Conservation (phyloP, 1,284 basidiomycete species). For the Trichosporon sp. region DNA sequence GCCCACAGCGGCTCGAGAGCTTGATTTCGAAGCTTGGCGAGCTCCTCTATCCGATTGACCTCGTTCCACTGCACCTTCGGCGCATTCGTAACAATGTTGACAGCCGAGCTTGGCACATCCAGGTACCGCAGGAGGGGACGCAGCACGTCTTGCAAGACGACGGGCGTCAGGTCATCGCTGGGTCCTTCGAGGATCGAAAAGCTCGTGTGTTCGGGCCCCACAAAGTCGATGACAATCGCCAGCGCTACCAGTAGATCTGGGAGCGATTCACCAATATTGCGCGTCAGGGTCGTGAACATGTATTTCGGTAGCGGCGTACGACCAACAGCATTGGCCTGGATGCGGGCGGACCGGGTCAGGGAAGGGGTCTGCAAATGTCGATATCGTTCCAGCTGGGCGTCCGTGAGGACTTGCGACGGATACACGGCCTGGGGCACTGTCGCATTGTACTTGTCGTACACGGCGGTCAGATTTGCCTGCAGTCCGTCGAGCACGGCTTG, state of each 20-base stretch:
- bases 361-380: conserved; percentile 34
- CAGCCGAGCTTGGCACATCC: conserved; percentile 40
- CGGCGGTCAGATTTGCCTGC: conserved; percentile 25
- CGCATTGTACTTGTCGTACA: conserved; percentile 25
- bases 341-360: conserved; percentile 8
- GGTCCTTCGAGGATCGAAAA: conserved; percentile 57
- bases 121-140: conserved; percentile 43
- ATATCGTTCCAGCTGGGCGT: conserved; percentile 46
- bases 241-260: conserved; percentile 54
- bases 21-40: conserved; percentile 53
- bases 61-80: conserved; percentile 46
- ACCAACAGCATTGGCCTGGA: neutral
- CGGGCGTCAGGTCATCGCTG: conserved; percentile 49
- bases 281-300: conserved; percentile 50
- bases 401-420: conserved; percentile 40
- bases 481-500: conserved; percentile 26
- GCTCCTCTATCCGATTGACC: conserved; percentile 53
- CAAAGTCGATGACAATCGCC: conserved; percentile 45
- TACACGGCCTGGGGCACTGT: conserved; percentile 38
- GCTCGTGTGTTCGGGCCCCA: conserved; percentile 45
- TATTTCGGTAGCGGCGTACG: conserved; percentile 39
- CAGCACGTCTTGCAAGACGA: conserved; percentile 46
- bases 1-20: conserved; percentile 53
- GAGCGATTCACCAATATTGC: conserved; percentile 50
- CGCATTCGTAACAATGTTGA: conserved; percentile 45